Conservation (phyloP, 2,329 filamentous ascomycete genomes). For the Rutstroemia sp. region DNA sequence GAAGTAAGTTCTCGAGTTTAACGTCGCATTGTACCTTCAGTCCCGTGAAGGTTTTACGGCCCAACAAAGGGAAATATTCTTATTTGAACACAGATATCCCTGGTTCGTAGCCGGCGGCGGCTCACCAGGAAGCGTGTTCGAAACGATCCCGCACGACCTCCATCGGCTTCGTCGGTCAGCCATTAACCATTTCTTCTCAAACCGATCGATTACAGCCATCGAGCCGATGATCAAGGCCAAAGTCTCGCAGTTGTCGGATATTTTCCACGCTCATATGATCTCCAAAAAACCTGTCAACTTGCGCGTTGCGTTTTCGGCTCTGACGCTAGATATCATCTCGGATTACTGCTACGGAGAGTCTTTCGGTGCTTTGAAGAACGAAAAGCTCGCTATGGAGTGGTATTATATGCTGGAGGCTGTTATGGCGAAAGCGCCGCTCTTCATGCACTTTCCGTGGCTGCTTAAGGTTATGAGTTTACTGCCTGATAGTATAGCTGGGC, state of each 20-base stretch:
- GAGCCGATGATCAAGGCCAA: constrained; percentile 18
- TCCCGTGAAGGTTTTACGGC: background rate
- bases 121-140: constrained; percentile 1
- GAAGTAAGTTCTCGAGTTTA: constrained; percentile 6
- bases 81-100: background rate
- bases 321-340: constrained; percentile 20
- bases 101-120: background rate
- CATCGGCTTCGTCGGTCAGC: constrained; percentile 18
- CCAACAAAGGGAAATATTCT: background rate
- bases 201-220: constrained; percentile 10
- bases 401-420: background rate
- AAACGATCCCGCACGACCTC: constrained; percentile 15
- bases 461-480: background rate
- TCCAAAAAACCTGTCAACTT: constrained; percentile 2
- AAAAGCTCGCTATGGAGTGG: constrained; percentile 3
- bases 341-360: constrained; percentile 23
- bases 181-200: constrained; percentile 21
- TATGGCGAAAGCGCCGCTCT: background rate
- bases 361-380: constrained; percentile 13
- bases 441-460: constrained; percentile 3
- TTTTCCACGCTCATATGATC: constrained; percentile 8
- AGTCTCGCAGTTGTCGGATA: constrained; percentile 9
- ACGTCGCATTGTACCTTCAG: background rate
- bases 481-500: constrained; percentile 8
- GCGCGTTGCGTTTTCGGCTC: constrained; percentile 6